Evolutionary conservation across 805 yeast species (phyloP).

Genomic region (Nakazawaea ishiwadae): DNA sequence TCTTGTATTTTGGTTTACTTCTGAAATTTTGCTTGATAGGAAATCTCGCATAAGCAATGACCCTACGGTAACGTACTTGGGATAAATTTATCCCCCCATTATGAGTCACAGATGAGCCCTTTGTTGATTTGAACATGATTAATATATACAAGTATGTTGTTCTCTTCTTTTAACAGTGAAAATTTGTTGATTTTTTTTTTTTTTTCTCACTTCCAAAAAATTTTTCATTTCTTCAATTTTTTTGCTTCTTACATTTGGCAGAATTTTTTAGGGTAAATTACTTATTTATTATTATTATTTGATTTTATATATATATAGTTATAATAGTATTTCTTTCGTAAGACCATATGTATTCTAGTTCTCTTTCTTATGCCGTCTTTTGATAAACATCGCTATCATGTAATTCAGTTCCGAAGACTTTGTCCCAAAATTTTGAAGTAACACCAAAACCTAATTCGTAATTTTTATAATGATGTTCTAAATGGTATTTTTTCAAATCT

Average conservation of each 20-base stretch:
- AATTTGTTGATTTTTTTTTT: background rate
- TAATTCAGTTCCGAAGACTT: conserved; percentile 78
- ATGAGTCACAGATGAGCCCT: background rate
- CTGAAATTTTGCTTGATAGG: conserved; percentile 38
- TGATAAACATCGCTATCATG: conserved; percentile 40
- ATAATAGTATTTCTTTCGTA: no score
- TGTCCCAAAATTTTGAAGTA: conserved; percentile 91
- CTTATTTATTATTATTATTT: no score
- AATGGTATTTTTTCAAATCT: conserved; percentile 80
- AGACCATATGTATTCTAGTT: no score
- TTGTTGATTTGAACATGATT: conserved; percentile 1
- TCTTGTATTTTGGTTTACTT: conserved; percentile 24
- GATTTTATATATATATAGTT: no score
- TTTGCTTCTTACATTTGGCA: no score
- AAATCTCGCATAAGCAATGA: conserved; percentile 50
- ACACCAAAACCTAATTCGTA: conserved; percentile 97
- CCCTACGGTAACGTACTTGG: conserved; percentile 45
- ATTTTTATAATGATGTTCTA: conserved; percentile 97
- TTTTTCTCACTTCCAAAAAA: background rate
- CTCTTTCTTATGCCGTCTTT: conserved; percentile 28
- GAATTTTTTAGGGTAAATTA: no score
- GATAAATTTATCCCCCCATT: conserved; percentile 2
- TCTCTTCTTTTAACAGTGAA: background rate
- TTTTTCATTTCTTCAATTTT: no score
- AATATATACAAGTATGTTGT: conserved; percentile 15